Evolutionary conservation across 2,329 filamentous ascomycete genomes (phyloP), one percentile per base, ranked within the genome.

Genomic region (Botryotinia convoluta): DNA sequence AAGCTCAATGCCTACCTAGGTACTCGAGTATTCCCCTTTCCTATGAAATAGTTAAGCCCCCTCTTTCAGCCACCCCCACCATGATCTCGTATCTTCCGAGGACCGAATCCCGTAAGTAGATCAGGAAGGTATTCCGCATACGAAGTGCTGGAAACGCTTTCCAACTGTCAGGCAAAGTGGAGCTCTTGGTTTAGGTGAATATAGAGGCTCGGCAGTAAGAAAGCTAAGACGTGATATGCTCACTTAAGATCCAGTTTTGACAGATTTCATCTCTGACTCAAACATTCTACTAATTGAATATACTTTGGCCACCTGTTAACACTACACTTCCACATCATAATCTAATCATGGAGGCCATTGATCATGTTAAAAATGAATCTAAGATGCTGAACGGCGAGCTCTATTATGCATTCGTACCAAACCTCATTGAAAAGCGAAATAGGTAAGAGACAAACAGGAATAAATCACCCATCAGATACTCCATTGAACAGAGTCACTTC

Each of bases 401-500:
- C 18, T 95, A 94, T 81, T 87, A 90, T 77, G 89, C 92, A 60
- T 95, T 95, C 79, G 88, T 88, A 0, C 91, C 92, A 0, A 87
- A 92, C 48, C 83, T 96, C 6, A 82, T 88, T 3, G 88, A 86
- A 1, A 90, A 87, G 57, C 88, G 93, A 29, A 83, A 84, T n/a
- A 86, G 89, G 71, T 72, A 44, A 51, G 71, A 48, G n/a, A 57
- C 26, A 57, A 44, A 3, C 16, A 26, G 35, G 32, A 9, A 44
- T 18, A 22, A 93, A 48, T 69, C 26, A 42, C 20, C 37, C 32
- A 61, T 44, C 35, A 20, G 16, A 42, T 48, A n/a, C 26, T 29
- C 32, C 39, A 32, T 20, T 14, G 4, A 42, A 20, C 10, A 68
- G 26, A 71, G 12, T 14, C 26, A n/a, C 22, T 14, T 14, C 20